Conservation (phyloP, 2,329 filamentous ascomycete species). For the Aspergillus melleus region DNA sequence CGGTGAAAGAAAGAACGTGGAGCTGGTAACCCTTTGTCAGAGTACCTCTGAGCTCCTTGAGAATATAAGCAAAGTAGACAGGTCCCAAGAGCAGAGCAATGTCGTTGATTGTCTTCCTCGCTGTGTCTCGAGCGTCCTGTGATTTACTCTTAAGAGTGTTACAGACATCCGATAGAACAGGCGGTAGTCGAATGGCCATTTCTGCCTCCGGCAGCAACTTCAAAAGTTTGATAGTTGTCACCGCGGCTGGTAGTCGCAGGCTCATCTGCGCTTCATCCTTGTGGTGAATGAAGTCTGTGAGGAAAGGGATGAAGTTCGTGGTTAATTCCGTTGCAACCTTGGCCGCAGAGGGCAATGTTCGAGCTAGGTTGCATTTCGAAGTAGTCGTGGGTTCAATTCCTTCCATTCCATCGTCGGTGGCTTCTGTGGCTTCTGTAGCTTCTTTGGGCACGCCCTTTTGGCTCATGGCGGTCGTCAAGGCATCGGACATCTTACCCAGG, state of each 20-base stretch:
- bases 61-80: conserved; percentile 83
- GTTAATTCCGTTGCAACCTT: conserved; percentile 73
- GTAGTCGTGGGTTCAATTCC: conserved; percentile 27
- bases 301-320: conserved; percentile 72
- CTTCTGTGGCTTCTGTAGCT: conserved; percentile 15
- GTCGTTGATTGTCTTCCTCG: conserved; percentile 81
- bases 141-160: conserved; percentile 88
- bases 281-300: conserved; percentile 84
- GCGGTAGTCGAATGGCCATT: conserved; percentile 72
- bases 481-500: conserved; percentile 77
- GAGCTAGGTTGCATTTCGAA: conserved; percentile 53
- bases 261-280: conserved; percentile 96
- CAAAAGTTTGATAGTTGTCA: conserved; percentile 85
- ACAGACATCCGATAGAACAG: conserved; percentile 86
- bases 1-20: conserved; percentile 90
- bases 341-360: conserved; percentile 64
- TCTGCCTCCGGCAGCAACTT: conserved; percentile 73
- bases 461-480: conserved; percentile 60
- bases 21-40: conserved; percentile 86
- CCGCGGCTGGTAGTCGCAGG: conserved; percentile 83
- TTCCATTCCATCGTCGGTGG: conserved; percentile 27
- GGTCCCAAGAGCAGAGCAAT: conserved; percentile 80
- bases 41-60: conserved; percentile 83
- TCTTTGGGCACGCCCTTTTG: conserved; percentile 24
- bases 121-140: conserved; percentile 86